phyloP scores from a whole-genome alignment of 805 yeast genomes.

The Candida jianshihensis region DNA sequence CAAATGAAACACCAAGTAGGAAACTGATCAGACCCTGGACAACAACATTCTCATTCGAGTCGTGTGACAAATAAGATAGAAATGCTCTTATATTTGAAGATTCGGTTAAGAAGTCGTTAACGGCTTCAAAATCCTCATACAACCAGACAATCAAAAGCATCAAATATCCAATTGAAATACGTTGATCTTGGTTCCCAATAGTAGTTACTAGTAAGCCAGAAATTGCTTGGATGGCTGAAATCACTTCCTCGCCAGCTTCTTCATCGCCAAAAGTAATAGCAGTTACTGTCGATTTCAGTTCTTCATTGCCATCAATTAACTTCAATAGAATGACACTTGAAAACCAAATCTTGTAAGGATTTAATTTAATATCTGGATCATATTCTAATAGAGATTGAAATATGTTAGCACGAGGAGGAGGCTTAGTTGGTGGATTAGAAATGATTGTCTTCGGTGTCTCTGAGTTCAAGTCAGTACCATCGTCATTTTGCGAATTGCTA shows the following conservation, averaged over 20 bases:
- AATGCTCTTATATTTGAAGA: constrained; percentile 59
- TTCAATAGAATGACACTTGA: constrained; percentile 59
- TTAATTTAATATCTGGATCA: constrained; percentile 62
- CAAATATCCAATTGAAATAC: constrained; percentile 71
- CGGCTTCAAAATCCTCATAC: constrained; percentile 70
- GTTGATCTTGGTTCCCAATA: constrained; percentile 56
- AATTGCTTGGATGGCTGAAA: constrained; percentile 66
- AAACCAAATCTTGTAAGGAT: constrained; percentile 88
- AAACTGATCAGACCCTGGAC: constrained; percentile 70
- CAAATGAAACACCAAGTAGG: constrained; percentile 72
- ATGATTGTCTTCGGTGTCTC: not conserved
- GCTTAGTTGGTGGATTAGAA: constrained; percentile 4
- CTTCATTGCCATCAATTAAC: constrained; percentile 49
- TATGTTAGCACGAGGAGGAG: constrained; percentile 47
- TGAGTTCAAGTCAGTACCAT: not conserved
- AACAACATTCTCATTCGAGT: constrained; percentile 43
- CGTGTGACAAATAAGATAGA: constrained; percentile 53
- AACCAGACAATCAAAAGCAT: constrained; percentile 72
- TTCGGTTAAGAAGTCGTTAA: constrained; percentile 67
- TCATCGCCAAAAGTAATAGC: constrained; percentile 51
- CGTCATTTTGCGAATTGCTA: constrained; percentile 1
- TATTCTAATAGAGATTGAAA: constrained; percentile 69
- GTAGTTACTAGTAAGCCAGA: constrained; percentile 67
- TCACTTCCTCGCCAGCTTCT: constrained; percentile 59
- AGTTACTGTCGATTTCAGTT: constrained; percentile 41